These are phyloP conservation scores for Bruguiera hainesii DNA, from an alignment of 441 rosid species.

Conservation along the genomic window DNA sequence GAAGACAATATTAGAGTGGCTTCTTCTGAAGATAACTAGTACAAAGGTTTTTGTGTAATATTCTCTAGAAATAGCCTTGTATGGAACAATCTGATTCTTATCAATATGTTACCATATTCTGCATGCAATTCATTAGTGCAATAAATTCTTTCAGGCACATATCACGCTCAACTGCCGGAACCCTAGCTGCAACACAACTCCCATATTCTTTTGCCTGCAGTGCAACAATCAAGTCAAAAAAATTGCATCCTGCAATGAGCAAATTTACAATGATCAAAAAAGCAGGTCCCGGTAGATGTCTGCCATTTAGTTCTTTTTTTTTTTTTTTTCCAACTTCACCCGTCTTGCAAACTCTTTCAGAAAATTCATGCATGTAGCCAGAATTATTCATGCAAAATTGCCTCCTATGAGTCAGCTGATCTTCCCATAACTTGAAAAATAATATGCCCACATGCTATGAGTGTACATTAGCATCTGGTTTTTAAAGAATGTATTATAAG, in stretches of 20 bases:
- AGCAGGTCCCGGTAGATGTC: too few relatives aligned
- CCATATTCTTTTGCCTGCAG: constrained; percentile 83
- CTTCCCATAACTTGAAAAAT: too few relatives aligned
- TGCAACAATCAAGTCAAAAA: constrained; percentile 6
- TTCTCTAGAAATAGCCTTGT: constrained; percentile 6
- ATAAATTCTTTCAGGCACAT: constrained; percentile 89
- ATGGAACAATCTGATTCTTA: constrained; percentile 7
- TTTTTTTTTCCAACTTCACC: too few relatives aligned
- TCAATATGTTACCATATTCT: constrained; percentile 55
- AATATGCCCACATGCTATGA: too few relatives aligned
- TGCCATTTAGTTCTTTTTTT: too few relatives aligned
- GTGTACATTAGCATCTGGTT: too few relatives aligned
- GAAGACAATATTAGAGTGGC: constrained; percentile 11
- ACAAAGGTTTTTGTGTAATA: not conserved
- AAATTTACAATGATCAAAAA: constrained; percentile 5
- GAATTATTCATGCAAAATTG: too few relatives aligned
- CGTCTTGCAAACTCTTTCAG: too few relatives aligned
- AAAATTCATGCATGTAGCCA: too few relatives aligned
- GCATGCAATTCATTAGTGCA: constrained; percentile 78
- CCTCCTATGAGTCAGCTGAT: too few relatives aligned
- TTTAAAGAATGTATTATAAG: too few relatives aligned
- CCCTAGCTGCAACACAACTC: constrained; percentile 76
- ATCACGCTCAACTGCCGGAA: constrained; percentile 73
- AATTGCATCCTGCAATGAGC: not conserved
- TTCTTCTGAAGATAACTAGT: constrained; percentile 14